A percentile compares a stretch with the other conserved stretches of the same genome.
Conservation (phyloP, 1,284 basidiomycete genomes). For the Sporisorium exsertum region DNA sequence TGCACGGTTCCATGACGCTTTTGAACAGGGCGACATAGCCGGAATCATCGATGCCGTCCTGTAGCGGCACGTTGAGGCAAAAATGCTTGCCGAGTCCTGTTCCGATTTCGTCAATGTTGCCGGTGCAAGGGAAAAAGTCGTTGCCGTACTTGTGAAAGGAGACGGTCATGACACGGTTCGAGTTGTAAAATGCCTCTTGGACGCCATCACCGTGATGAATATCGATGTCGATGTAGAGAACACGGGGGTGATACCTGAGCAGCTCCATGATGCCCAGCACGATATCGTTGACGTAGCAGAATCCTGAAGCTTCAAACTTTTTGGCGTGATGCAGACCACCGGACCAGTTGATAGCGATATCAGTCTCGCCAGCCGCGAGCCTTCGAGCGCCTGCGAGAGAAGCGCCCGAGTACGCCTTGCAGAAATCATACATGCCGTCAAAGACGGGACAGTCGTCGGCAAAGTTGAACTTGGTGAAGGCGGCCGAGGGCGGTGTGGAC, state of each 20-base stretch:
- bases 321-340: conserved; percentile 98
- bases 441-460: conserved; percentile 69
- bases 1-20: conserved; percentile 92
- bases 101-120: conserved; percentile 66
- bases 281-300: conserved; percentile 94
- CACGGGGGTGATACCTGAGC: conserved; percentile 78
- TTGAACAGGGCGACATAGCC: conserved; percentile 96
- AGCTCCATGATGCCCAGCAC: conserved; percentile 67
- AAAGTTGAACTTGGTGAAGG: conserved; percentile 68
- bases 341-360: conserved; percentile 98
- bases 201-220: conserved; percentile 99
- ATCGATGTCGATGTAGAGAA: conserved; percentile 97
- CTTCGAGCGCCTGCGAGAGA: conserved; percentile 79
- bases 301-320: conserved; percentile 93
- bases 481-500: conserved; percentile 58
- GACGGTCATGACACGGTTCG: conserved; percentile 96
- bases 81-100: conserved; percentile 84
- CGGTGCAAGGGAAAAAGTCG: conserved; percentile 82
- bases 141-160: conserved; percentile 99
- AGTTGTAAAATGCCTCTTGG: conserved; percentile 98
- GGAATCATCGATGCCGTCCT: conserved; percentile 96
- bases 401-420: conserved; percentile 69
- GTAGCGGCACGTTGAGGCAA: conserved; percentile 91
- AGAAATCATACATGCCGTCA: conserved; percentile 69
- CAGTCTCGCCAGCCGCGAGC: conserved; percentile 77